phyloP scores from a whole-genome alignment of 352 stramenopile genomes.

The Globisporangium ultimum region DNA sequence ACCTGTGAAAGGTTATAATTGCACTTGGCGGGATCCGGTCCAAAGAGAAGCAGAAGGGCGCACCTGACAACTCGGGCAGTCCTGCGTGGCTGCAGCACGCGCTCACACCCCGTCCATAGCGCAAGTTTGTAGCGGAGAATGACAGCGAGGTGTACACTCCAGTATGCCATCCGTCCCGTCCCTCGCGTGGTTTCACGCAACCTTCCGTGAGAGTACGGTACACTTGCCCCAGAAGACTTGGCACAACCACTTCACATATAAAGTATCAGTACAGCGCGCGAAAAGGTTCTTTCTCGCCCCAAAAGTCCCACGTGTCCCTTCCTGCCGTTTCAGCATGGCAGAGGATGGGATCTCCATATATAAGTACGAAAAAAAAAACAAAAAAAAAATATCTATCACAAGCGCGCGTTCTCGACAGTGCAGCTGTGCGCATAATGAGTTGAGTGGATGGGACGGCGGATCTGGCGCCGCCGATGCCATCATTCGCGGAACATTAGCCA shows the following conservation, averaged over 20 bases:
- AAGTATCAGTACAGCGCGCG: not conserved
- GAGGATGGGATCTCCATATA: slow-evolving; percentile 1
- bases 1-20: too few relatives aligned
- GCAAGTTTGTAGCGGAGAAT: not conserved
- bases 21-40: too few relatives aligned
- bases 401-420: slow-evolving; percentile 1
- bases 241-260: not conserved
- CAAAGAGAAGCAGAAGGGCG: too few relatives aligned
- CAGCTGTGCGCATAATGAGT: slow-evolving; percentile 4
- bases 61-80: not conserved
- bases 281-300: slow-evolving; percentile 10
- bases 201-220: too few relatives aligned
- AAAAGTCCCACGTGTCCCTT: slow-evolving; percentile 14
- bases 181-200: too few relatives aligned
- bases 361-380: not conserved
- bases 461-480: slow-evolving; percentile 8
- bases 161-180: too few relatives aligned
- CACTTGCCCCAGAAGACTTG: not conserved
- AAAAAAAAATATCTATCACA: slow-evolving; percentile 1
- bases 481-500: slow-evolving; percentile 8
- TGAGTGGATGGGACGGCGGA: not conserved
- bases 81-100: not conserved
- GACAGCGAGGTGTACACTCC: not conserved
- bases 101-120: not conserved
- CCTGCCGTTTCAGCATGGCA: slow-evolving; percentile 8